Evolutionary conservation across 345 rosid species (phyloP).

Genomic region (Euphorbia lathyris): DNA sequence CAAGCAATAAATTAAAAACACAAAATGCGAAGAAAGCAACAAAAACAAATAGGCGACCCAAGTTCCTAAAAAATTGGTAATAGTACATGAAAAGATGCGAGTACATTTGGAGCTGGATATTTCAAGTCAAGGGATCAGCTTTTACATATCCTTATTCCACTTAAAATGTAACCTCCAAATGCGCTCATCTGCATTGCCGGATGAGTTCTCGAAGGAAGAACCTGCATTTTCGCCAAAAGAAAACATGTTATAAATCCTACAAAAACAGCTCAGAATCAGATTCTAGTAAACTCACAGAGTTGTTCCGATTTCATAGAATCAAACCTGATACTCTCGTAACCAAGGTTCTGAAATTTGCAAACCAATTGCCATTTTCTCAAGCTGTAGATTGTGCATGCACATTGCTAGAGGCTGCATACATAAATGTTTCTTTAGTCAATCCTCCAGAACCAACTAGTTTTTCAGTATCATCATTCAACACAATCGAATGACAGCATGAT

Average conservation of each 20-base stretch:
- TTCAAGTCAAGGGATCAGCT: conserved; percentile 8
- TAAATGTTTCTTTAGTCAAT: not conserved
- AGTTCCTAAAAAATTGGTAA: too few species aligned
- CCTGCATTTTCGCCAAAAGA: conserved; percentile 36
- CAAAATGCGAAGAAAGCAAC: too few species aligned
- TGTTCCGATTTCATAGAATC: not conserved
- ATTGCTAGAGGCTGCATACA: conserved; percentile 65
- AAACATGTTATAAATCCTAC: not conserved
- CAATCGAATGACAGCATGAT: too few species aligned
- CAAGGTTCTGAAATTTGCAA: conserved; percentile 93
- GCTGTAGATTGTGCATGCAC: conserved; percentile 89
- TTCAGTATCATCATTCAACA: too few species aligned
- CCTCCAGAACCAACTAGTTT: not conserved
- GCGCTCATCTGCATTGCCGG: conserved; percentile 93
- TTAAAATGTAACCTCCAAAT: conserved; percentile 78
- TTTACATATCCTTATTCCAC: conserved; percentile 60
- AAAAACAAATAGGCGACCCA: too few species aligned
- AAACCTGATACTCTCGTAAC: conserved; percentile 94
- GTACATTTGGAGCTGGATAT: too few species aligned
- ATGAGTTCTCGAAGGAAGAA: conserved; percentile 90
- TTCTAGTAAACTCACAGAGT: not conserved
- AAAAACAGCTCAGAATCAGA: too few species aligned
- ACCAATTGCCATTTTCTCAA: conserved; percentile 72
- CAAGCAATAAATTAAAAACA: too few species aligned
- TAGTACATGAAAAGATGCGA: too few species aligned